Evolutionary conservation across 2,329 filamentous ascomycete species (phyloP).

Genomic region (Chalaropsis thielavioides): DNA sequence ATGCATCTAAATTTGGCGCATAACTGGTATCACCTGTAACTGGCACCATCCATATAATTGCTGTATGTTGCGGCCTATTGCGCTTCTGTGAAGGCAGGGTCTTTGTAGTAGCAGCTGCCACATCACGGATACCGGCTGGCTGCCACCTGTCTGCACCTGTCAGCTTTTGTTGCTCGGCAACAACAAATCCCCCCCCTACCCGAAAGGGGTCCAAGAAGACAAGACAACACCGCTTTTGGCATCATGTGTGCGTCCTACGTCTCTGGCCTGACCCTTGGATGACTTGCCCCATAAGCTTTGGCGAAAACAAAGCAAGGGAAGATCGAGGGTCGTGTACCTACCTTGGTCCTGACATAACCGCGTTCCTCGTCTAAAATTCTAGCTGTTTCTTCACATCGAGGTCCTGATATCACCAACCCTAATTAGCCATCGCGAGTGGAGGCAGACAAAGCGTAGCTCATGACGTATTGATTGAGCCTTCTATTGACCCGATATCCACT

Average conservation of each 20-base stretch:
- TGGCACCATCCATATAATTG: too few species aligned
- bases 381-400: background rate
- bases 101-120: background rate
- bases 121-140: background rate
- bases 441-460: background rate
- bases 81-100: background rate
- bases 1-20: background rate
- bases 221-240: background rate
- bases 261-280: background rate
- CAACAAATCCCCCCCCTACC: background rate
- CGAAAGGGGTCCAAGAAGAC: background rate
- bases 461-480: background rate
- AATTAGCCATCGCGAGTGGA: background rate
- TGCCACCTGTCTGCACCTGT: background rate
- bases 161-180: background rate
- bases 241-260: background rate
- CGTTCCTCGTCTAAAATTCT: background rate
- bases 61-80: too few species aligned
- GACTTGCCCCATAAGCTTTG: background rate
- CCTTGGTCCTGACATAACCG: background rate
- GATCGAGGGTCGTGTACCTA: background rate
- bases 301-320: constrained; percentile 5
- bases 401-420: background rate
- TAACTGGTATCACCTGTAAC: too few species aligned
- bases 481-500: background rate